Base-by-base conservation (phyloP, 2,329 filamentous ascomycete species). In the Dothiorella sarmentorum region DNA sequence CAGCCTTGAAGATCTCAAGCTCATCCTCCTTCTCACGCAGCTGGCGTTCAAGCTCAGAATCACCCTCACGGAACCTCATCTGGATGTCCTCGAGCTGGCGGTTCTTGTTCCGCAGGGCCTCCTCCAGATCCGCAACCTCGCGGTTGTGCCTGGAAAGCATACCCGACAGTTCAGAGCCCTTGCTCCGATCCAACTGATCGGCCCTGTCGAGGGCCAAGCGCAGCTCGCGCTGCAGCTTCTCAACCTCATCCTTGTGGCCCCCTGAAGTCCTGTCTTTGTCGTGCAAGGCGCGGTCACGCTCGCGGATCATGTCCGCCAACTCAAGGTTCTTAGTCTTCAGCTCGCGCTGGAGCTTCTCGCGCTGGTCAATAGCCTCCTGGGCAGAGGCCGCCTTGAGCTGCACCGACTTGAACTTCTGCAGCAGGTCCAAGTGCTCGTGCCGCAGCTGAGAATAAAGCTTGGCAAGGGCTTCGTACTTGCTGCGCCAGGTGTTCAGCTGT, bases 321-420 rank as follows among this genome's bases (percentile, higher is more conserved):
- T 99, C 94, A n/a, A 99, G 80, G 71, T 99, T 99, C 84, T 99
- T 99, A 27, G 93, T 97, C 83, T 99, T 99, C 72, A 99, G 89
- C 76, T 99, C 94, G 31, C 93, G 88, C 77, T 97, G 91, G 55
- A 99, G 82, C 79, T 95, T 96, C 78, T 99, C 94, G 7, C 93
- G 87, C 66, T 85, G 87, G 59, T 97, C 94, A 63, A 97, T 96
- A 1, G 94, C 94, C 76, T 99, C 94, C 71, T 97, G 93, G 0
- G 94, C 94, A 4, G 92, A 97, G 15, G 93, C 91, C 1, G 94
- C 94, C 80, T 97, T 99, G 63, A 97, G 82, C 73, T 97, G 95
- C 35, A 97, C 90, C 6, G 87, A 82, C 82, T 99, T 99, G 77
- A 96, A 97, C 71, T 95, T 97, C 70, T 96, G 90, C 43, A 99